Conservation (phyloP, 2,329 filamentous ascomycete species). For the Aspergillus niger region DNA sequence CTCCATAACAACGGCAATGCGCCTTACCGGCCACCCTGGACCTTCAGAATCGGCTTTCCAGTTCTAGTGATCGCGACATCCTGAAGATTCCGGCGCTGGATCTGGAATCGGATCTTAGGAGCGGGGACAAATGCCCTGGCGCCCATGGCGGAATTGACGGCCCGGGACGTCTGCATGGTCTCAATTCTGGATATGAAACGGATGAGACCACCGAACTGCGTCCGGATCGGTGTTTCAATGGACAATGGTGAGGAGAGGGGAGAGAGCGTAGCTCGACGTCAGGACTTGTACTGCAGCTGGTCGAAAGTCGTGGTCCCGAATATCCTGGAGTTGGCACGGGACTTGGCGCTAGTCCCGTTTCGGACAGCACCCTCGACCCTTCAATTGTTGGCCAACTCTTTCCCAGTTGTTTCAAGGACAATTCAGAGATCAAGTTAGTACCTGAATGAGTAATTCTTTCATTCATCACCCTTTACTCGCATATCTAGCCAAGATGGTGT, state of each 20-base stretch:
- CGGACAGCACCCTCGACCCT: slow-evolving; percentile 17
- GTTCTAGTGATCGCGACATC: slow-evolving; percentile 94
- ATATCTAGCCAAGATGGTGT: neutral
- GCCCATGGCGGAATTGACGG: slow-evolving; percentile 45
- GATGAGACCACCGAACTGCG: slow-evolving; percentile 29
- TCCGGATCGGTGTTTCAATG: slow-evolving; percentile 23
- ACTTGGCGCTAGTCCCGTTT: slow-evolving; percentile 37
- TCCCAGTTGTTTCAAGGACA: neutral
- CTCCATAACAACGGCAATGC: slow-evolving; percentile 13
- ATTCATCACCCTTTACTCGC: too few relatives aligned
- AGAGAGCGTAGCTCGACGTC: slow-evolving; percentile 33
- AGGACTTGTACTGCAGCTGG: slow-evolving; percentile 26
- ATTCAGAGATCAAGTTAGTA: neutral
- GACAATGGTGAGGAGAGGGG: slow-evolving; percentile 28
- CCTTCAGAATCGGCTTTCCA: slow-evolving; percentile 89
- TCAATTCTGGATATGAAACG: slow-evolving; percentile 32
- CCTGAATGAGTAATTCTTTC: too few relatives aligned
- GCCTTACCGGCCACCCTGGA: slow-evolving; percentile 82
- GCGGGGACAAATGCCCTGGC: slow-evolving; percentile 40
- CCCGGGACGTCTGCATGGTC: slow-evolving; percentile 50
- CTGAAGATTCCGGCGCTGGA: slow-evolving; percentile 59
- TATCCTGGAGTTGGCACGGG: slow-evolving; percentile 31
- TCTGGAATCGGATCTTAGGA: slow-evolving; percentile 42
- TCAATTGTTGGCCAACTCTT: neutral
- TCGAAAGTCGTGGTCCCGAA: slow-evolving; percentile 25